Base-by-base conservation (phyloP, 768 basidiomycete species). In the Roridomyces roridus region DNA sequence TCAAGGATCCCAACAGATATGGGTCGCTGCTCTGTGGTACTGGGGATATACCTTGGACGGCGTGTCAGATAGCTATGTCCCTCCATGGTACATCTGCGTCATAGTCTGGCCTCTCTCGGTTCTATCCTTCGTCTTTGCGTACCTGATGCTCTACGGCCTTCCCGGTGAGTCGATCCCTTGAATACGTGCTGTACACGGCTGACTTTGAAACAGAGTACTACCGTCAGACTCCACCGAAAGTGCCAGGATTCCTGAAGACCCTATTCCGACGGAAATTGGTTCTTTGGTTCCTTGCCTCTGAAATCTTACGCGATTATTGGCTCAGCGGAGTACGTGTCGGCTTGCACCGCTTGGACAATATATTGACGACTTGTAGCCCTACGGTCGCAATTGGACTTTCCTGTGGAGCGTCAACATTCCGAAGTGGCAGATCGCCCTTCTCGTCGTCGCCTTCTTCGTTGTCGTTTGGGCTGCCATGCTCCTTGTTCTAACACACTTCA, bases 11-110 rank as follows among this genome's bases (percentile, higher is more conserved):
- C 95, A 97, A 64, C 95, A 96, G 73, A 85, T 97, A 35, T 97
- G 95, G 95, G 89, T 96, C 14, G 91, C 95, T 4, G 95, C 91
- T 8, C 75, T 97, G 34, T 97, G 95, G 95, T 97, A 92, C 67
- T 97, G 95, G 95, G 95, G 95, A 62, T 85, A 88, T 72, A 84
- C 85, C 28, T 77, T 97, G 56, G 89, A 90, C 68, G 75, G 79
- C 8, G 75, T 77, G 20, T 40, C 72, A 45, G 76, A 83, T 39
- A 77, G 74, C 42, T 81, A 82, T 63, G 70, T 82, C 36, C 75
- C 91, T 10, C 94, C 95, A 0, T 92, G 91, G 88, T 93, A 88
- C 86, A 91, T 96, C 63, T 85, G 88, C 20, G 74, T 88, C 63
- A 80, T 94, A 59, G 72, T 86, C 29, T 96, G 93, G 93, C 94